phyloP scores from a whole-genome alignment of 106 monocot genomes.

The Phalaenopsis aphrodite region DNA sequence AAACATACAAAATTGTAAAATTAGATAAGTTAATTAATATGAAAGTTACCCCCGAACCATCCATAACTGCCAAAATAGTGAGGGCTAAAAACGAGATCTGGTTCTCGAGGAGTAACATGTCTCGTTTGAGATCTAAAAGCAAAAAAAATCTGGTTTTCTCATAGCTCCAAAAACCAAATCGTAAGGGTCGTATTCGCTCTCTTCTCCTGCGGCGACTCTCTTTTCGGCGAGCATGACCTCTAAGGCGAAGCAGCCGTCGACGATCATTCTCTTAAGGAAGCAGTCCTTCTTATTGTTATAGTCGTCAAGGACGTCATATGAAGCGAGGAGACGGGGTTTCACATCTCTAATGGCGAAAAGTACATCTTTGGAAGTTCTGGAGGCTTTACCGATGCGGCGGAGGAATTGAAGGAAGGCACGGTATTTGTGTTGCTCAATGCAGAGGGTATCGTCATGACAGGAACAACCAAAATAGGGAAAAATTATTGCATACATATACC shows the following conservation, averaged over 20 bases:
- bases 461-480: no score
- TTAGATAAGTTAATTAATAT: no score
- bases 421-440: conserved; percentile 5
- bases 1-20: no score
- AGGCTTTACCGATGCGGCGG: not conserved
- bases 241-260: not conserved
- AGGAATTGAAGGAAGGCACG: not conserved
- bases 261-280: not conserved
- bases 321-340: not conserved
- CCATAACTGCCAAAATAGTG: no score
- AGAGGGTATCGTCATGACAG: not conserved
- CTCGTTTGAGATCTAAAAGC: no score
- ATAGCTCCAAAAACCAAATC: not conserved
- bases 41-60: no score
- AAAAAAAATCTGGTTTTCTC: not conserved
- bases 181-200: not conserved
- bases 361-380: not conserved
- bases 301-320: not conserved
- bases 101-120: no score
- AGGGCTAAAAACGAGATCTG: no score
- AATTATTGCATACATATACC: no score
- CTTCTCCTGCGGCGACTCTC: not conserved
- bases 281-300: not conserved
- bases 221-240: not conserved
- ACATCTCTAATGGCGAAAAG: not conserved